Conservation (phyloP, 1,284 basidiomycete genomes). For the Heterobasidion parviporum region DNA sequence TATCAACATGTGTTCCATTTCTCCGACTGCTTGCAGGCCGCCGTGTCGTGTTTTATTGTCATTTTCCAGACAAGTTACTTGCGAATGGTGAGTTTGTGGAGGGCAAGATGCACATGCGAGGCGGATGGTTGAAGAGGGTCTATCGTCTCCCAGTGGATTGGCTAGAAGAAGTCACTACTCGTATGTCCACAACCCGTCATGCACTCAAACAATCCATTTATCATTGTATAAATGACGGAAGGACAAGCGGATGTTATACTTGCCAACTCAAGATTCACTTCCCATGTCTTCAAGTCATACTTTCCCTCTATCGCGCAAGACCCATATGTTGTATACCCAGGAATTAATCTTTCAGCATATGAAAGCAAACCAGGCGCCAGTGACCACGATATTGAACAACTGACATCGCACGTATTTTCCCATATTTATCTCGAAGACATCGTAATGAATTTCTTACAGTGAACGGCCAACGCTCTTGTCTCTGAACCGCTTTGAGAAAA, state of each 20-base stretch:
- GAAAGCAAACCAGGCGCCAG: slow-evolving; percentile 29
- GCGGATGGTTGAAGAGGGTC: slow-evolving; percentile 52
- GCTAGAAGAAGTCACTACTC: slow-evolving; percentile 85
- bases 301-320: slow-evolving; percentile 61
- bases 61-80: slow-evolving; percentile 95
- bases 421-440: not conserved
- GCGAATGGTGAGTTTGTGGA: slow-evolving; percentile 71
- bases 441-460: slow-evolving; percentile 28
- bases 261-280: slow-evolving; percentile 90
- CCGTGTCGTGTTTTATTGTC: slow-evolving; percentile 93
- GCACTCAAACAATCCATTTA: not conserved
- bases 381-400: slow-evolving; percentile 43
- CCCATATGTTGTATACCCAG: slow-evolving; percentile 85
- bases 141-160: slow-evolving; percentile 90
- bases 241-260: slow-evolving; percentile 86
- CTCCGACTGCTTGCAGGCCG: slow-evolving; percentile 61
- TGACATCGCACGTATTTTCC: slow-evolving; percentile 55
- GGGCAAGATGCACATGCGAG: slow-evolving; percentile 29
- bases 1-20: slow-evolving; percentile 86
- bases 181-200: slow-evolving; percentile 35
- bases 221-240: slow-evolving; percentile 17
- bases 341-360: slow-evolving; percentile 78
- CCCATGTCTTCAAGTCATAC: slow-evolving; percentile 67
- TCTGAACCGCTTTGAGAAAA: slow-evolving; percentile 92
- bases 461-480: slow-evolving; percentile 76